Conservation (phyloP, 371 early-diverging fungal species). For the Rhizopus sp. region DNA sequence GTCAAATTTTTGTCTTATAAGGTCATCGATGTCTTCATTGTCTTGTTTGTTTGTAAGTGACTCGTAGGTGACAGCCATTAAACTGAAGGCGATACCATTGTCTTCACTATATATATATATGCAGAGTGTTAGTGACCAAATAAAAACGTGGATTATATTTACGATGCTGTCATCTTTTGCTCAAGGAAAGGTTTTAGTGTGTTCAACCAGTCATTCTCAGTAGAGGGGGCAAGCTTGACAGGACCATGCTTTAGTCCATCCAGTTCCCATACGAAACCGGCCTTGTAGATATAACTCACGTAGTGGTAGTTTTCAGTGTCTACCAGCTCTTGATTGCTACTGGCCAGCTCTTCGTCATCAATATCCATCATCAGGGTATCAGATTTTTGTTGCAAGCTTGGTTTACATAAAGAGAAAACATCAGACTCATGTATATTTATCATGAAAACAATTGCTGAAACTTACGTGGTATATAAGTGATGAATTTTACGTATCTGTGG, state of each 20-base stretch:
- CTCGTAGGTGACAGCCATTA: conserved; percentile 15
- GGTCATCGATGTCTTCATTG: background rate
- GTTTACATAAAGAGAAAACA: background rate
- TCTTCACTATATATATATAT: background rate
- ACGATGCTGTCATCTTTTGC: conserved; percentile 10
- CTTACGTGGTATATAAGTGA: conserved; percentile 16
- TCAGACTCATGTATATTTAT: background rate
- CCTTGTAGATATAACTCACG: conserved; percentile 20
- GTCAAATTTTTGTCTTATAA: conserved; percentile 16
- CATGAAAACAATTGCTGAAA: background rate
- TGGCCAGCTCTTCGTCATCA: background rate
- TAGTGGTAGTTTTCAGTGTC: conserved; percentile 19
- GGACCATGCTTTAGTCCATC: conserved; percentile 20
- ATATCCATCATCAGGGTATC: background rate
- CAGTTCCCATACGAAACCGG: conserved; percentile 21
- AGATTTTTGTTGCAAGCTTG: background rate
- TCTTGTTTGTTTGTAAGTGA: background rate
- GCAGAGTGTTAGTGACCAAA: background rate
- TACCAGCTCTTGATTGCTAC: background rate
- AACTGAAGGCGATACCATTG: conserved; percentile 5
- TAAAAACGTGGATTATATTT: conserved; percentile 1
- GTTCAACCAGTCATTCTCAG: conserved; percentile 7
- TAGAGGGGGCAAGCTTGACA: background rate
- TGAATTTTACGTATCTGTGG: conserved; percentile 12
- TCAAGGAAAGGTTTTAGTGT: conserved; percentile 9